A percentile compares a stretch with the other conserved stretches of the same genome.
Evolutionary conservation across 148 eudicot species (phyloP).

Genomic region (Pouteria glomerata): DNA sequence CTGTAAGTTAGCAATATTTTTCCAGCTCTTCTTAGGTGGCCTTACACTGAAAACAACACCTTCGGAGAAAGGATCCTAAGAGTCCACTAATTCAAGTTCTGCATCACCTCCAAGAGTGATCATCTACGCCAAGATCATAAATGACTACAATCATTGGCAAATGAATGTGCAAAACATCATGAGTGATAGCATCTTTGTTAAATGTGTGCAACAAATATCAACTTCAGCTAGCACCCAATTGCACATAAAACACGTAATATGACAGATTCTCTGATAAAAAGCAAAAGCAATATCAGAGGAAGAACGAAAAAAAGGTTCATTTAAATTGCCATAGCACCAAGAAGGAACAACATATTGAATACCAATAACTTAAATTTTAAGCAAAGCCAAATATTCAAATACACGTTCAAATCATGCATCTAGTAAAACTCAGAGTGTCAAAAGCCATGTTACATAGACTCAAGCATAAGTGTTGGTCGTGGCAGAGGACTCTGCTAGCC

Average conservation of each 20-base stretch:
- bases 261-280: background rate
- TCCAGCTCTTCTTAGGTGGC: slow-evolving; percentile 99
- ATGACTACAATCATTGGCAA: background rate
- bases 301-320: background rate
- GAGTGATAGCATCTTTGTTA: background rate
- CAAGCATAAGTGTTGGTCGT: too few species aligned
- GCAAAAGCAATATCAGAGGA: background rate
- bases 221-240: background rate
- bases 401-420: background rate
- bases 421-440: too few species aligned
- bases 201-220: too few species aligned
- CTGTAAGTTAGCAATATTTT: slow-evolving; percentile 91
- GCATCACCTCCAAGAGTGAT: slow-evolving; percentile 99
- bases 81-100: slow-evolving; percentile 94
- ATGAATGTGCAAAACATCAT: background rate
- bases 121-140: slow-evolving; percentile 52
- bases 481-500: too few species aligned
- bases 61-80: slow-evolving; percentile 96
- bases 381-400: background rate
- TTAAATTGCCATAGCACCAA: background rate
- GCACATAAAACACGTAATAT: background rate
- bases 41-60: slow-evolving; percentile 98
- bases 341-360: too few species aligned
- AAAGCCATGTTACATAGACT: too few species aligned
- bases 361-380: too few species aligned